These are phyloP conservation scores for Sclerotinia borealis DNA, from an alignment of 2,329 filamentous ascomycete genomes.

Conservation along the genomic window DNA sequence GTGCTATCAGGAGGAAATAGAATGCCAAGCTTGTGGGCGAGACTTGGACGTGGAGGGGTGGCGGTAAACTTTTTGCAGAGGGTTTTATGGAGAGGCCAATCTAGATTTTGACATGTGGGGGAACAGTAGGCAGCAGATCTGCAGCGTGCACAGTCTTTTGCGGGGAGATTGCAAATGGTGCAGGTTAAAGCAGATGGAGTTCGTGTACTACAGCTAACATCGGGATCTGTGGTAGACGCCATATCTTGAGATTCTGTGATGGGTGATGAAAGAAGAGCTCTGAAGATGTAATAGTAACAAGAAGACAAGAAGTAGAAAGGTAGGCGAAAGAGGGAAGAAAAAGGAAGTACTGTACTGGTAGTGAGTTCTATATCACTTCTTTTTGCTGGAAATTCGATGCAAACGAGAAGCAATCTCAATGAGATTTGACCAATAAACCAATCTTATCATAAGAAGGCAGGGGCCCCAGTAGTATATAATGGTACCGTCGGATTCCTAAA, in stretches of 20 bases:
- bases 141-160: neutral
- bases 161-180: neutral
- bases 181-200: neutral
- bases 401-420: neutral
- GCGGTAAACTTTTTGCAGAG: neutral
- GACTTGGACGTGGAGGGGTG: neutral
- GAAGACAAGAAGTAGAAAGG: neutral
- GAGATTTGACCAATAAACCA: too few relatives aligned
- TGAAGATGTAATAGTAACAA: neutral
- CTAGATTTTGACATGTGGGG: neutral
- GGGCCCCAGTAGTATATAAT: too few relatives aligned
- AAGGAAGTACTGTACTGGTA: neutral
- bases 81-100: neutral
- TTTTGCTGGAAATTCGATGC: too few relatives aligned
- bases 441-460: too few relatives aligned
- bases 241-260: neutral
- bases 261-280: neutral
- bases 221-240: neutral
- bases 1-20: neutral
- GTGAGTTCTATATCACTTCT: neutral
- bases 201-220: too few relatives aligned
- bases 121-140: neutral
- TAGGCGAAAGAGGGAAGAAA: too few relatives aligned
- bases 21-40: neutral
- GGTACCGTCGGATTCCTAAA: too few relatives aligned